Base-by-base conservation (phyloP, 345 rosid species). In the Eucalyptus fibrosa region DNA sequence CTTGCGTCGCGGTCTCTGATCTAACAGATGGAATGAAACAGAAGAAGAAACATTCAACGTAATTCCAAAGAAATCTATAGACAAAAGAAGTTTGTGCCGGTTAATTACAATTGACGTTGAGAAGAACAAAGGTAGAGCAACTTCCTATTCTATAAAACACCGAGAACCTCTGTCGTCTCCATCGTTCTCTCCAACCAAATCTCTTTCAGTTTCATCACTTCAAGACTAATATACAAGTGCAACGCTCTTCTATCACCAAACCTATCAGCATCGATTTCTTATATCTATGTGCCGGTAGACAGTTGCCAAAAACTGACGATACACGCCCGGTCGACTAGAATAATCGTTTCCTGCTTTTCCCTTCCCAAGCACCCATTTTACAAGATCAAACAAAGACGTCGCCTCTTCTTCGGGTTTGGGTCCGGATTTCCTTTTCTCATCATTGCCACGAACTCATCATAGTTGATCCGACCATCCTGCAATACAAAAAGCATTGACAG, bases 361-460 rank as follows among this genome's bases (percentile, higher is more conserved):
- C 88, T 87, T 72, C 50, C 37, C 37, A 40, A 87, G 82, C 50
- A 42, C 55, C 14, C 59, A 40, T 51, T 40, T 44, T 11, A 23
- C 30, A 44, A 40, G 32, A 77, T 94, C 91, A 92, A 69, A 93
- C 89, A 83, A 94, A 91, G 34, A 92, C 91, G 15, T 96, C 96
- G 99, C 88, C 99, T 93, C 93, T 97, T 98, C 94, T 97, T 98
- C 37, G 96, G 97, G 88, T 95, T 93, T 8, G 94, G 95, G 87
- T 96, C 98, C 1, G 95, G 96, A 91, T 95, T 98, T 89, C 98
- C 99, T 96, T 97, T 98, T 91, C 94, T 94, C 99, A 98, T 98
- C 99, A 98, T 98, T 7, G 98, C 98, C 89, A 96, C 99, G 67
- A 98, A 98, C 89, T 98, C 99, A 47, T 97, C 98, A 34, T 98